Evolutionary conservation across 495 filamentous ascomycete genomes (phyloP).

Genomic region (Podospora australis): DNA sequence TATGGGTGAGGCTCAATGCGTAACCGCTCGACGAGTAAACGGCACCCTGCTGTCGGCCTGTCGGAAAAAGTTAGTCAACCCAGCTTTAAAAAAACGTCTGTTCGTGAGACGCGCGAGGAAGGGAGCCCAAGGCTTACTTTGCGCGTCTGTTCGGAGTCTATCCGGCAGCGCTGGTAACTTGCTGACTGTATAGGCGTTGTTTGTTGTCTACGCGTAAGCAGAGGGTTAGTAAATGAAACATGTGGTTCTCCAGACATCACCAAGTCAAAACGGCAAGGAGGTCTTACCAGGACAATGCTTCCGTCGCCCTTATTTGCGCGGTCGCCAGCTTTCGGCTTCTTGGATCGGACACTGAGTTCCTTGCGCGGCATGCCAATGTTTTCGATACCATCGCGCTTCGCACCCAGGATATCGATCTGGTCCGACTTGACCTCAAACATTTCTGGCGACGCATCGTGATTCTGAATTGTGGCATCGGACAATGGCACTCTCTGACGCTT

Average conservation of each 20-base stretch:
- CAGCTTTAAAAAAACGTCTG: conserved; percentile 1
- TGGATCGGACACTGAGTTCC: conserved; percentile 57
- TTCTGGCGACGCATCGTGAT: conserved; percentile 39
- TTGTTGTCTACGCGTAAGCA: conserved; percentile 63
- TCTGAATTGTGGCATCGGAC: conserved; percentile 46
- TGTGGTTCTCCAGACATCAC: background rate
- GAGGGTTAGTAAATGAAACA: conserved; percentile 16
- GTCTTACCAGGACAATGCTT: conserved; percentile 56
- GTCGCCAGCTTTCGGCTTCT: conserved; percentile 51
- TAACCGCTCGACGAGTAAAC: conserved; percentile 61
- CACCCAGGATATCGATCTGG: conserved; percentile 32
- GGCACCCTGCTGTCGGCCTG: conserved; percentile 54
- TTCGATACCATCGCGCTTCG: conserved; percentile 42
- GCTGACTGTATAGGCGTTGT: conserved; percentile 77
- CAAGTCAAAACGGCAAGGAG: background rate
- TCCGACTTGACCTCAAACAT: conserved; percentile 43
- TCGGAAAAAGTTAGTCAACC: conserved; percentile 19
- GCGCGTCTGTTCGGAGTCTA: conserved; percentile 53
- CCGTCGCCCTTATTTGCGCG: conserved; percentile 53
- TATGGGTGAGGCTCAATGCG: conserved; percentile 71
- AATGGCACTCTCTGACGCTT: conserved; percentile 65
- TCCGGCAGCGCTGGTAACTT: conserved; percentile 77
- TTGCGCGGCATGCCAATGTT: conserved; percentile 31
- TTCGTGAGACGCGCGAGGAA: too few species aligned
- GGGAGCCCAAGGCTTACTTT: conserved; percentile 53